Base-by-base conservation (phyloP, 768 basidiomycete genomes). In the Leccinum barrowsii region DNA sequence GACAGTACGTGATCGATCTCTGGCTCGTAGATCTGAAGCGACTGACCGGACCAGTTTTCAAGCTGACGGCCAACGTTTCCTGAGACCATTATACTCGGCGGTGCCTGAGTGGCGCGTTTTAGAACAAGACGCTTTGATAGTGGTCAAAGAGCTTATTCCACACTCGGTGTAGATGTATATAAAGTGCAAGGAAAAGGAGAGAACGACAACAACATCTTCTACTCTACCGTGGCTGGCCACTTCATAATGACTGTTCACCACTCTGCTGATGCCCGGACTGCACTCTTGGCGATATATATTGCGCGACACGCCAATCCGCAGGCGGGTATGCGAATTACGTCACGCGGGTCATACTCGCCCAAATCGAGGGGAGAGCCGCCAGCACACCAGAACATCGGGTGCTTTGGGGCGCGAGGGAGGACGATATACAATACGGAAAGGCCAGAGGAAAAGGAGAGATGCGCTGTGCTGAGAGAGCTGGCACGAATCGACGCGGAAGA, bases 1-100 rank as follows among this genome's bases (percentile, higher is more conserved):
- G 85, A 85, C 67, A 67, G 84, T 85, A 64, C 55, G 82, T 67
- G 24, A 30, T 30, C 34, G 11, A 48, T 40, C 34, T 12, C 17
- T 48, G 1, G n/a, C 12, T 53, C 50, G 58, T 30, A 30, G 28
- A 30, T 1, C 42, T 11, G 13, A 34, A 35, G n/a, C 4, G 46
- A 52, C 62, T 70, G 52, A 61, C 47, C 19, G 19, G 28, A 26
- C 11, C 50, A 73, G 72, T 73, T 15, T 74, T 73, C 54, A 71
- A 59, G 52, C 53, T 74, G 52, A 65, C 57, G 22, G 48, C 52
- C 21, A 61, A 58, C 12, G 34, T 51, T 26, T 37, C 44, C 24
- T 55, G 37, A 40, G 37, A 17, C 13, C 15, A 37, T 37, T 42
- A 8, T n/a, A n/a, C 17, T 17, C 15, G 15, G 3, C 7, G 37